Percentiles rank a stretch among this genome's conserved stretches.
Conservation (phyloP, 2,329 filamentous ascomycete species). For the Cercospora janseana region DNA sequence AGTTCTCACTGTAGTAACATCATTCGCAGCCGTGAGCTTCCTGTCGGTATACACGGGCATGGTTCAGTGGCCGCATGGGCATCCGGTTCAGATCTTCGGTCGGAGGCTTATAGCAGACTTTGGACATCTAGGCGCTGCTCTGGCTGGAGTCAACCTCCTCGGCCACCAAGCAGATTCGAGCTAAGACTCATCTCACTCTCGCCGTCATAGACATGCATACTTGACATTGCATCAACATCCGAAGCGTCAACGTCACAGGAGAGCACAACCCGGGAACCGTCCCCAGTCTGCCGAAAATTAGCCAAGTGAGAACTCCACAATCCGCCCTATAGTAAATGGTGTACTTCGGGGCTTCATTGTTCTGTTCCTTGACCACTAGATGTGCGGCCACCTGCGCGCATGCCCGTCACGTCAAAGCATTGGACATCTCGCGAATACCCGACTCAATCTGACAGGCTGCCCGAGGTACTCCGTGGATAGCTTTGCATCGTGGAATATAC, state of each 20-base stretch:
- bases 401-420: no score
- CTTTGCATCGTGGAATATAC: no score
- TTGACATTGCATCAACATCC: background rate
- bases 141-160: conserved; percentile 34
- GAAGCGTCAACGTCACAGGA: background rate
- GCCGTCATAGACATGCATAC: background rate
- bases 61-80: conserved; percentile 36
- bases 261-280: background rate
- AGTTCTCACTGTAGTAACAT: conserved; percentile 22
- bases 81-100: conserved; percentile 38
- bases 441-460: no score
- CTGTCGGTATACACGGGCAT: conserved; percentile 30
- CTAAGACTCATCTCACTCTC: background rate
- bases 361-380: no score
- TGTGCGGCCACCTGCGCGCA: no score
- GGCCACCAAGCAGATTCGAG: conserved; percentile 19
- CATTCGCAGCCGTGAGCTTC: conserved; percentile 22
- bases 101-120: conserved; percentile 36
- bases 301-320: no score
- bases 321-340: no score
- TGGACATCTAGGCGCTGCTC: conserved; percentile 37
- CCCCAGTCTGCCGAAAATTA: no score
- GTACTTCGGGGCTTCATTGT: no score
- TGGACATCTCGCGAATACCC: no score
- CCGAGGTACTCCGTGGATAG: no score